These are phyloP conservation scores for Heritiera littoralis DNA, from an alignment of 345 rosid species.

Conservation along the genomic window DNA sequence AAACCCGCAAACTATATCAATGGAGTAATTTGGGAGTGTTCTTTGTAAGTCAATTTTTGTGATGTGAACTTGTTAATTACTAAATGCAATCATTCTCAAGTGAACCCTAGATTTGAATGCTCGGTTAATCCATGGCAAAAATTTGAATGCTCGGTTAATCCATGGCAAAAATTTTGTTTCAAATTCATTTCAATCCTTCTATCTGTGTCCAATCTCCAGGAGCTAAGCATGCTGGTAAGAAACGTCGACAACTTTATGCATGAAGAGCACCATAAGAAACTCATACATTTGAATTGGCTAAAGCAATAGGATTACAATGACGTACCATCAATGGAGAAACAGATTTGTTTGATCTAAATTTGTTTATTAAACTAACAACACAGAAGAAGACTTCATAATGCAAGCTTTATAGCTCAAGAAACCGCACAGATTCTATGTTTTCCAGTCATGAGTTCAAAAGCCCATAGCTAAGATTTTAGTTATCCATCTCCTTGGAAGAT, in stretches of 20 bases:
- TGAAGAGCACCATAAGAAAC: neutral
- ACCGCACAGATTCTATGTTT: neutral
- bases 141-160: neutral
- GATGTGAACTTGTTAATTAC: neutral
- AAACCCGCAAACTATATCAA: neutral
- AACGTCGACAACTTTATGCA: neutral
- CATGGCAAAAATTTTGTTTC: neutral
- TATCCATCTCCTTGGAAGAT: neutral
- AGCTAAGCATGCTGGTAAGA: neutral
- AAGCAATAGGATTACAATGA: neutral
- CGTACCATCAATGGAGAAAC: neutral
- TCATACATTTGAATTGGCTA: neutral
- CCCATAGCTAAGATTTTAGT: neutral
- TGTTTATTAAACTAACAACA: neutral
- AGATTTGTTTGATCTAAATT: neutral
- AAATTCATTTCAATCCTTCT: neutral
- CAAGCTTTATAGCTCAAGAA: neutral
- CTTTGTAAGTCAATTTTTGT: neutral
- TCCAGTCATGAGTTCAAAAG: neutral
- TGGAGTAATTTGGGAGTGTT: neutral
- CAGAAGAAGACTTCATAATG: neutral
- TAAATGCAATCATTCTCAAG: neutral
- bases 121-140: neutral
- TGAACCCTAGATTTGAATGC: neutral
- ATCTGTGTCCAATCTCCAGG: neutral